phyloP scores from a whole-genome alignment of 2,329 filamentous ascomycete genomes.

The Monilinia aucupariae region DNA sequence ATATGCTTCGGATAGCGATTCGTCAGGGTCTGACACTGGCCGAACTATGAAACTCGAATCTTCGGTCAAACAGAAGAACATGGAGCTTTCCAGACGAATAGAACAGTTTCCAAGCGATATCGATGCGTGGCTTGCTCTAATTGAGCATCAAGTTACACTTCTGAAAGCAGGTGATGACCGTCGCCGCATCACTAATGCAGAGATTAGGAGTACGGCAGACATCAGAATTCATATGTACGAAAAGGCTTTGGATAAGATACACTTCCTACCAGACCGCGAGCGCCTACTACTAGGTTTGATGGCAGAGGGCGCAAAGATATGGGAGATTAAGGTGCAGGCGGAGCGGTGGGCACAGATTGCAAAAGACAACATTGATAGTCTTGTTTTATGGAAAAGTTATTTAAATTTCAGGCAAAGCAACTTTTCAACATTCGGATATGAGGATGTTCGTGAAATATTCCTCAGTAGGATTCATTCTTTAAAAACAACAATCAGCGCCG shows the following conservation, averaged over 20 bases:
- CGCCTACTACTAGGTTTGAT: conserved; percentile 63
- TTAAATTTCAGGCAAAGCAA: conserved; percentile 68
- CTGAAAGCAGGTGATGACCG: conserved; percentile 47
- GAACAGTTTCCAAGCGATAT: conserved; percentile 62
- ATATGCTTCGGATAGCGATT: conserved; percentile 42
- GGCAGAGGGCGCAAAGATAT: conserved; percentile 66
- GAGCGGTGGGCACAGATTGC: conserved; percentile 62
- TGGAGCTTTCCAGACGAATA: conserved; percentile 58
- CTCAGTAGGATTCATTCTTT: conserved; percentile 51
- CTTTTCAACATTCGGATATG: conserved; percentile 61
- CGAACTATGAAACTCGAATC: conserved; percentile 38
- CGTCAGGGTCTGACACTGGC: conserved; percentile 38
- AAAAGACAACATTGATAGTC: conserved; percentile 49
- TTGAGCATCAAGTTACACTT: conserved; percentile 68
- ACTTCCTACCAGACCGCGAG: conserved; percentile 45
- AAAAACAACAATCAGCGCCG: conserved; percentile 23
- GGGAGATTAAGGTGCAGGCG: conserved; percentile 58
- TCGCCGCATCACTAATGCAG: conserved; percentile 50
- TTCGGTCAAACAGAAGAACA: conserved; percentile 49
- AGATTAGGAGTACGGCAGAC: conserved; percentile 65
- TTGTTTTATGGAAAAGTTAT: conserved; percentile 67
- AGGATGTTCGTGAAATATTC: conserved; percentile 56
- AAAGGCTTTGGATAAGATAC: conserved; percentile 61
- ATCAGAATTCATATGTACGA: conserved; percentile 77
- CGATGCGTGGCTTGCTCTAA: conserved; percentile 70